Conservation (phyloP, 2,329 filamentous ascomycete genomes). For the Paramyrothecium sp. region DNA sequence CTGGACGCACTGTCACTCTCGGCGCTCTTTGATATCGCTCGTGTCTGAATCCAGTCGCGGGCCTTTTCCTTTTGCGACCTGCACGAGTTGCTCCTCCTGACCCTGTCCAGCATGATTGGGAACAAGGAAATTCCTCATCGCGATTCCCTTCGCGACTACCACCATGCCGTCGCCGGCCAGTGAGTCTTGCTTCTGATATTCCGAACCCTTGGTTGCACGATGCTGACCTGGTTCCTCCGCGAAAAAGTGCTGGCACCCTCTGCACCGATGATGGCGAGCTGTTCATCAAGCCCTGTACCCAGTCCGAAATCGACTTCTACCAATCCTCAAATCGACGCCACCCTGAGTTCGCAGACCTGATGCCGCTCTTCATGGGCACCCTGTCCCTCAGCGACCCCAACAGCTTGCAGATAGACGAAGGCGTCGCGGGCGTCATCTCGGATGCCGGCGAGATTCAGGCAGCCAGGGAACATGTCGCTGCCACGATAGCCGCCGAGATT, state of each 20-base stretch:
- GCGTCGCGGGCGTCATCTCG: constrained; percentile 41
- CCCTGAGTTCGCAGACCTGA: constrained; percentile 72
- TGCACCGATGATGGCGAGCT: constrained; percentile 80
- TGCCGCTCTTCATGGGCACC: constrained; percentile 83
- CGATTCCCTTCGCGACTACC: constrained; percentile 65
- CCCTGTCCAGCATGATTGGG: constrained; percentile 17
- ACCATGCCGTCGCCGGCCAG: constrained; percentile 81
- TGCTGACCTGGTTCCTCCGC: neutral
- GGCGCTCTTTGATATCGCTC: too few species aligned
- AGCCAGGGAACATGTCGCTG: constrained; percentile 29
- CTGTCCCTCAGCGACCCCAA: constrained; percentile 64
- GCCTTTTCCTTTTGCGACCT: neutral
- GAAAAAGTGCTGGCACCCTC: constrained; percentile 71
- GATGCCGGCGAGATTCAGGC: constrained; percentile 29
- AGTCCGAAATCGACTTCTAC: constrained; percentile 87
- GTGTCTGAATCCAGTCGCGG: too few species aligned
- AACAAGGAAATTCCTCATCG: constrained; percentile 49
- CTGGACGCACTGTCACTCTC: too few species aligned
- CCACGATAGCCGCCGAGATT: constrained; percentile 29
- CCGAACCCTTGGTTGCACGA: neutral
- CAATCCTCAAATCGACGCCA: constrained; percentile 66
- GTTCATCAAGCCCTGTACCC: constrained; percentile 91
- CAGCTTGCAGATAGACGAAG: constrained; percentile 47
- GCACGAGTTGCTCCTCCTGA: neutral
- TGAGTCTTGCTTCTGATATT: constrained; percentile 45